Percentiles rank a stretch among this genome's conserved stretches.
Conservation (phyloP, 2,329 filamentous ascomycete genomes). For the Exserohilum turcica region DNA sequence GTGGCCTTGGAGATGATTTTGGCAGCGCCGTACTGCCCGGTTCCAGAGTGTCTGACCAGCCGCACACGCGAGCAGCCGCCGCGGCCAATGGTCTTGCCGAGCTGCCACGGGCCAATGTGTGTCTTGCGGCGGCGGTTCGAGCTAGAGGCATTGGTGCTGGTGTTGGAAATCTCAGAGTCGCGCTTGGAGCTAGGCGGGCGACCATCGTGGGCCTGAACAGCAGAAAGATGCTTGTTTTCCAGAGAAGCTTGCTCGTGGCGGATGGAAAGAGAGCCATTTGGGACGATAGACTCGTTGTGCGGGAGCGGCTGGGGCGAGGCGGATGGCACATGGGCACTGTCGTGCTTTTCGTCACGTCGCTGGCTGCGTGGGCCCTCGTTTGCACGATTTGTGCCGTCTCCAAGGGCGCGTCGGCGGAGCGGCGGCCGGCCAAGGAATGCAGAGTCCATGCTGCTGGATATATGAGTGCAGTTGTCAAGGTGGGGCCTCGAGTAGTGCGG, state of each 20-base stretch:
- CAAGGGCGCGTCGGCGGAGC: conserved; percentile 40
- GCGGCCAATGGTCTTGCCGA: conserved; percentile 86
- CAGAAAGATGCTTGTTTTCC: conserved; percentile 61
- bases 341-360: conserved; percentile 27
- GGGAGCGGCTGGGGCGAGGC: conserved; percentile 38
- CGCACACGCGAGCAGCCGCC: conserved; percentile 89
- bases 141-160: conserved; percentile 58
- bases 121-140: conserved; percentile 64
- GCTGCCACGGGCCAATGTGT: conserved; percentile 90
- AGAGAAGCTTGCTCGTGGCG: conserved; percentile 44
- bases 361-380: conserved; percentile 35
- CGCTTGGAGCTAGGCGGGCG: conserved; percentile 56
- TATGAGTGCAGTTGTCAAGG: conserved; percentile 14
- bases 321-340: conserved; percentile 16
- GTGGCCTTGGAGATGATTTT: conserved; percentile 89
- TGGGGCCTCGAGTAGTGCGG: conserved; percentile 11
- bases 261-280: conserved; percentile 51
- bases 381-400: conserved; percentile 41
- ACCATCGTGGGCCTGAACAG: conserved; percentile 54
- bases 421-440: conserved; percentile 37
- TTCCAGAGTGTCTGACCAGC: conserved; percentile 77
- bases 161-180: conserved; percentile 60
- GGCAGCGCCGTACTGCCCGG: conserved; percentile 82
- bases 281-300: conserved; percentile 53
- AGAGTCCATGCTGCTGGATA: conserved; percentile 37